Conservation (phyloP, 345 rosid species). For the Orychophragmus violaceus region DNA sequence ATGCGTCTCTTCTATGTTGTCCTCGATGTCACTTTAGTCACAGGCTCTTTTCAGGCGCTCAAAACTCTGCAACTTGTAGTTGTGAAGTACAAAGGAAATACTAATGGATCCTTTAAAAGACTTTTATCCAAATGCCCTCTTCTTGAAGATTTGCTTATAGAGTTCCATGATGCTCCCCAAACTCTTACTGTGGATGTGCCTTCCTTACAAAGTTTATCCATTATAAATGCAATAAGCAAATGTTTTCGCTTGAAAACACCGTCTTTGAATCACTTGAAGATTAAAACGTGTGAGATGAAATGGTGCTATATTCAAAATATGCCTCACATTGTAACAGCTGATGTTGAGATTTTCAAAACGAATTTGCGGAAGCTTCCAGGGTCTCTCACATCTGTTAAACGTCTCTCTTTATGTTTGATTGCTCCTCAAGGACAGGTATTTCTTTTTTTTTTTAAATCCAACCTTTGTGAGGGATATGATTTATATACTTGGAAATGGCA, state of each 20-base stretch:
- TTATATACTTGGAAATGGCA: not conserved
- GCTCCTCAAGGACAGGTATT: not conserved
- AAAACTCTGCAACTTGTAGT: not conserved
- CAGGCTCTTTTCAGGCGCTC: not conserved
- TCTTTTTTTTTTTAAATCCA: not conserved
- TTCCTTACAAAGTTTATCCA: not conserved
- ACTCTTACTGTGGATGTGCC: not conserved
- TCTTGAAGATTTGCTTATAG: not conserved
- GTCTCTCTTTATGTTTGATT: not conserved
- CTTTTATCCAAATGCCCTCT: not conserved
- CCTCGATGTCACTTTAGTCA: not conserved
- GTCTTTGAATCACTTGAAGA: not conserved
- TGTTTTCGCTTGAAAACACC: not conserved
- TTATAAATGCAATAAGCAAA: not conserved
- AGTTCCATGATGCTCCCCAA: not conserved
- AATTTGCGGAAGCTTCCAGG: not conserved
- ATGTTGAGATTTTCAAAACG: not conserved
- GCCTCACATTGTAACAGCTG: not conserved
- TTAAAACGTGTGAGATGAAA: not conserved
- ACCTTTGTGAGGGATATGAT: not conserved
- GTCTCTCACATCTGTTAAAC: not conserved
- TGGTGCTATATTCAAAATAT: not conserved
- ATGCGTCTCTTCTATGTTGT: not conserved
- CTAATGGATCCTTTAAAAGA: not conserved
- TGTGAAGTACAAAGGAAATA: not conserved